phyloP scores from a whole-genome alignment of 371 early-diverging fungal species.

The Apophysomyces sp. region DNA sequence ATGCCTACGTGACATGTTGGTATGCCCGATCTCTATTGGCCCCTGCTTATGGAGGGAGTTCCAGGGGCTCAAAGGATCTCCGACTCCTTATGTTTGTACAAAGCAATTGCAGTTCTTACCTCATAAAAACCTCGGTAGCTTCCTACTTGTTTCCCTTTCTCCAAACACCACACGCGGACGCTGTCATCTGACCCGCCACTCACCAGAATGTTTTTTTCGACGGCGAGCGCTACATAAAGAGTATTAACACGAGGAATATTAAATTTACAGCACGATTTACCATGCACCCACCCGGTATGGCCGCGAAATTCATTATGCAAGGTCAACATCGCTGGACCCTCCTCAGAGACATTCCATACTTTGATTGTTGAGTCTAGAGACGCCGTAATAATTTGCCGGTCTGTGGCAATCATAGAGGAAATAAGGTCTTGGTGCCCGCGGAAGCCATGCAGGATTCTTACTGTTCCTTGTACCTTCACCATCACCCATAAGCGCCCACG shows the following conservation, averaged over 20 bases:
- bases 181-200: slow-evolving; percentile 4
- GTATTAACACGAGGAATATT: background rate
- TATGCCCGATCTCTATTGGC: background rate
- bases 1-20: background rate
- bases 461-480: background rate
- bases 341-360: background rate
- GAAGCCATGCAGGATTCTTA: background rate
- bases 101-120: background rate
- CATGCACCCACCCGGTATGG: background rate
- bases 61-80: background rate
- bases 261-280: background rate
- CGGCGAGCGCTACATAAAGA: background rate
- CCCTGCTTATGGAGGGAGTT: background rate
- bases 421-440: background rate
- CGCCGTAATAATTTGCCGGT: background rate
- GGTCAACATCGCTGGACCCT: background rate
- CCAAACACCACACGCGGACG: slow-evolving; percentile 1
- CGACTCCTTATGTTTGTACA: background rate
- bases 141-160: background rate
- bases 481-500: slow-evolving; percentile 4
- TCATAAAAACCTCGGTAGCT: slow-evolving; percentile 3
- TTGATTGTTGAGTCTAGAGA: slow-evolving; percentile 6
- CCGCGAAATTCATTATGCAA: background rate
- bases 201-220: background rate
- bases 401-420: slow-evolving; percentile 2